phyloP scores from a whole-genome alignment of 1,139 yeast genomes.

The Suhomyces panamericanus region DNA sequence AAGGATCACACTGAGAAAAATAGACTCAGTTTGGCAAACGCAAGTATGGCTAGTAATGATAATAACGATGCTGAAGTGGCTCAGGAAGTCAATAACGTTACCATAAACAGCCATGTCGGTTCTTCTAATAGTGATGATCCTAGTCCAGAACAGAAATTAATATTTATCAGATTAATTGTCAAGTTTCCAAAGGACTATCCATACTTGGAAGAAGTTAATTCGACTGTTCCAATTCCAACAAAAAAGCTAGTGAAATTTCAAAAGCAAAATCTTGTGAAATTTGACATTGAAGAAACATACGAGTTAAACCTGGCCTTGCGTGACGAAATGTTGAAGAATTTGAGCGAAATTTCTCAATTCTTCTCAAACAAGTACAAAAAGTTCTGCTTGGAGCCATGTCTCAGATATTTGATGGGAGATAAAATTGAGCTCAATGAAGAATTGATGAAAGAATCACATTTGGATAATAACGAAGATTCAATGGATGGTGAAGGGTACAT shows the following conservation, averaged over 20 bases:
- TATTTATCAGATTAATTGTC: slow-evolving; percentile 69
- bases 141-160: slow-evolving; percentile 49
- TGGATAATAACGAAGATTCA: slow-evolving; percentile 24
- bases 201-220: slow-evolving; percentile 46
- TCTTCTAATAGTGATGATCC: slow-evolving; percentile 11
- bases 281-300: slow-evolving; percentile 75
- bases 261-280: slow-evolving; percentile 35
- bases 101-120: not conserved
- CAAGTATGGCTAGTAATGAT: slow-evolving; percentile 6
- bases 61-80: slow-evolving; percentile 5
- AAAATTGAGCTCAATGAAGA: slow-evolving; percentile 53
- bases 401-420: slow-evolving; percentile 82
- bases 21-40: slow-evolving; percentile 6
- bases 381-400: slow-evolving; percentile 79
- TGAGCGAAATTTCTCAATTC: slow-evolving; percentile 57
- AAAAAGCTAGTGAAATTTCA: slow-evolving; percentile 25
- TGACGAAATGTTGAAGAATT: slow-evolving; percentile 48
- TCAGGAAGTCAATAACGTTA: slow-evolving; percentile 2
- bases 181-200: slow-evolving; percentile 77
- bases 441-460: slow-evolving; percentile 22
- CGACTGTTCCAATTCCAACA: slow-evolving; percentile 15
- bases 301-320: slow-evolving; percentile 54
- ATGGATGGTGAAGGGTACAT: slow-evolving; percentile 21
- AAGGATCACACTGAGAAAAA: slow-evolving; percentile 5
- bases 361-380: slow-evolving; percentile 55